Conservation (phyloP, 1,284 basidiomycete species). For the Laetiporus sulphureus region DNA sequence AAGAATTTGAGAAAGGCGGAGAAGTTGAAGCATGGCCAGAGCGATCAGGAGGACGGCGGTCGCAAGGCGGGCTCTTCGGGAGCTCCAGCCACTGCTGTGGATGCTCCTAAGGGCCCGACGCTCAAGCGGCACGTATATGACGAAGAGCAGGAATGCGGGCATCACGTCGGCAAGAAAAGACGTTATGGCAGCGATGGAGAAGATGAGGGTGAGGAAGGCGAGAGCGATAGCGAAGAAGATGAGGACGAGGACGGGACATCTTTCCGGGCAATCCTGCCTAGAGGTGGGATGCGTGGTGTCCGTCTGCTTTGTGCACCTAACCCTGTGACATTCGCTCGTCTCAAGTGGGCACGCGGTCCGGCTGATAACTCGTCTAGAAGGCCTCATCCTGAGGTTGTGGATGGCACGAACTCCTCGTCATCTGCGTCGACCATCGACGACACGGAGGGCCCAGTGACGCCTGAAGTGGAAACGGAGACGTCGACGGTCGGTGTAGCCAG, state of each 20-base stretch:
- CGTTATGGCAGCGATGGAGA: constrained; percentile 10
- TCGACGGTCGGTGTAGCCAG: constrained; percentile 2
- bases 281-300: constrained; percentile 14
- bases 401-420: neutral
- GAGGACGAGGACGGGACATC: constrained; percentile 5
- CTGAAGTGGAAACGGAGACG: constrained; percentile 13
- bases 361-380: constrained; percentile 13
- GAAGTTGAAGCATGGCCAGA: constrained; percentile 1
- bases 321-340: constrained; percentile 29
- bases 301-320: constrained; percentile 24
- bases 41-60: neutral
- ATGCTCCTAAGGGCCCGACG: neutral
- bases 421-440: constrained; percentile 16
- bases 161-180: neutral
- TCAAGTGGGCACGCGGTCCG: constrained; percentile 24
- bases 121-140: constrained; percentile 4
- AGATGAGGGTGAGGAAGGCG: constrained; percentile 13
- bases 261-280: constrained; percentile 13
- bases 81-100: neutral
- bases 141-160: constrained; percentile 4
- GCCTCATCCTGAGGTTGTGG: constrained; percentile 5
- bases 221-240: constrained; percentile 19
- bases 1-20: constrained; percentile 22
- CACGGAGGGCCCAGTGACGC: constrained; percentile 18
- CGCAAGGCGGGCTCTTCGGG: neutral